Base-by-base conservation (phyloP, 495 filamentous ascomycete species). In the Daldinia caldariorum region DNA sequence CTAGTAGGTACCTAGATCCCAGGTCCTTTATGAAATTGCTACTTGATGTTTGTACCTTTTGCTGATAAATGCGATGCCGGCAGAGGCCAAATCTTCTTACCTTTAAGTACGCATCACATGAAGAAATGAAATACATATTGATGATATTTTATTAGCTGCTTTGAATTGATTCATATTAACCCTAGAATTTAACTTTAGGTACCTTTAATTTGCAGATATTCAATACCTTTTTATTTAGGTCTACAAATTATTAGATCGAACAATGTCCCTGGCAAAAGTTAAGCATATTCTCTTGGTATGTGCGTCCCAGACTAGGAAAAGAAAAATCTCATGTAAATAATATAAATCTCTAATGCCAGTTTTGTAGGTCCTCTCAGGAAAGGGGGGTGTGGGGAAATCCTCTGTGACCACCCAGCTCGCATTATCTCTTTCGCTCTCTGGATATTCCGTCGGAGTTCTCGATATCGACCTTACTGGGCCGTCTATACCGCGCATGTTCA, bases 341-440 rank as follows among this genome's bases (percentile, higher is more conserved):
- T 69, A 58, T 26, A 49, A 47, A 49, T 47, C 49, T 51, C 49
- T 58, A 67, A 61, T 47, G 63, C 56, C 13, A 55, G 38, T 54
- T 16, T 16, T 57, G 35, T 47, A 90, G 89, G 85, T 99, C 69
- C 92, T 99, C 64, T 98, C 96, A 6, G 95, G 95, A 65, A 99
- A 99, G 85, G 95, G 95, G 63, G 95, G 95, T 43, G 95, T 99
- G 13, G 95, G 95, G 20, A 99, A 99, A 85, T 99, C 95, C 61
- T 97, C 94, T 53, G 88, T 97, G 6, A 98, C 95, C 12, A 94
- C 94, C 3, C 96, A 98, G 78, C 89, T 99, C 9, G 95, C 95
- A 6, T 89, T 98, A 45, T 92, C 94, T 5, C 89, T 99, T 55
- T 90, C 92, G 3, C 89, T 93, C 0, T 85, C 90, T 65, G 93